Evolutionary conservation across 306 rosid species (phyloP).

Genomic region (Lagenaria siceraria): DNA sequence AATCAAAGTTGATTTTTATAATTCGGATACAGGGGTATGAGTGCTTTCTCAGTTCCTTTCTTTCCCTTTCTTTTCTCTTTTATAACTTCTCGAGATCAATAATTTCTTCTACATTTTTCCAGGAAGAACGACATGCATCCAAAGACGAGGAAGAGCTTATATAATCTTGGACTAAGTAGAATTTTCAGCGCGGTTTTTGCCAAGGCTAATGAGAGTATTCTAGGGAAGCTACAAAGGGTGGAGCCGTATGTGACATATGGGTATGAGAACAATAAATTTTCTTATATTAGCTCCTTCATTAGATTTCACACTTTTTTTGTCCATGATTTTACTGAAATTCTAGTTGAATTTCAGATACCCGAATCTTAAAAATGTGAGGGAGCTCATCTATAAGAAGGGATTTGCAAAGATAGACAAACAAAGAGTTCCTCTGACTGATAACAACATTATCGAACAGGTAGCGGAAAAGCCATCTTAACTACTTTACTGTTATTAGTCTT

Average conservation of each 20-base stretch:
- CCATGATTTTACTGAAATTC: background rate
- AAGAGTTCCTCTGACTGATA: conserved; percentile 84
- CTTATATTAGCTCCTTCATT: background rate
- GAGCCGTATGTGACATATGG: conserved; percentile 92
- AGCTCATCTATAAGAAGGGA: conserved; percentile 70
- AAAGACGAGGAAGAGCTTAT: conserved; percentile 42
- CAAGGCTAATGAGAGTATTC: conserved; percentile 36
- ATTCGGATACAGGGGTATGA: conserved; percentile 69
- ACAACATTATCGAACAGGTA: conserved; percentile 75
- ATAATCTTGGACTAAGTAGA: conserved; percentile 45
- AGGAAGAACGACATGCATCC: conserved; percentile 90
- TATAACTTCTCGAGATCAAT: background rate
- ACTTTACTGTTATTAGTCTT: background rate
- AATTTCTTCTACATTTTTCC: background rate
- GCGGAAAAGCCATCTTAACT: background rate
- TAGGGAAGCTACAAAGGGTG: conserved; percentile 56
- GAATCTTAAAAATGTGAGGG: conserved; percentile 63
- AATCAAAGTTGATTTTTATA: conserved; percentile 39
- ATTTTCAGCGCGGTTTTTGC: conserved; percentile 56
- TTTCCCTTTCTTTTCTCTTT: background rate
- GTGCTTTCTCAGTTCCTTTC: background rate
- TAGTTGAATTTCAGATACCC: conserved; percentile 44
- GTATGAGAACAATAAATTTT: conserved; percentile 21
- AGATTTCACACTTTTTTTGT: background rate
- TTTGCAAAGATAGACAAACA: conserved; percentile 36